These are phyloP conservation scores for Suillus americanus DNA, from an alignment of 768 basidiomycete genomes.

Conservation along the genomic window DNA sequence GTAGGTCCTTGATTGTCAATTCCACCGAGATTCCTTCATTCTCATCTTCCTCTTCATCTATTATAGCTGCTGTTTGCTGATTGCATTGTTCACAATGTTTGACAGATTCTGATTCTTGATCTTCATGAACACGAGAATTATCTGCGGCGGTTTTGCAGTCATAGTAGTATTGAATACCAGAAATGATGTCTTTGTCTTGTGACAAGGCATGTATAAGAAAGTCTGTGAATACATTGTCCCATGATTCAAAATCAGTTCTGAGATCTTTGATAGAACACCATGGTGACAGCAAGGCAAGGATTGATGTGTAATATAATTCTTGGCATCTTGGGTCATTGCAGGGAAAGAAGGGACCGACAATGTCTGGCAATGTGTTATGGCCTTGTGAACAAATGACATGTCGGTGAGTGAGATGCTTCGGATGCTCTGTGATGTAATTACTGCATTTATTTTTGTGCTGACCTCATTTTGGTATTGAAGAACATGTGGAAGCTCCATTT, in stretches of 20 bases:
- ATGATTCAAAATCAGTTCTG: constrained; percentile 15
- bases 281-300: constrained; percentile 37
- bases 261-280: constrained; percentile 33
- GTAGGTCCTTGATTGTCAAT: background rate
- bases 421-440: constrained; percentile 20
- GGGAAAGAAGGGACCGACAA: constrained; percentile 36
- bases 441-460: constrained; percentile 16
- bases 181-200: constrained; percentile 13
- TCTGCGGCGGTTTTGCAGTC: constrained; percentile 11
- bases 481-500: background rate
- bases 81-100: too few species aligned
- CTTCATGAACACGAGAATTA: too few species aligned
- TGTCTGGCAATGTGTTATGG: constrained; percentile 36
- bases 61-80: too few species aligned
- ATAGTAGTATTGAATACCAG: constrained; percentile 36
- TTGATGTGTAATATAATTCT: constrained; percentile 6
- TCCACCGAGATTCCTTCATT: too few species aligned
- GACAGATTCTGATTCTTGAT: too few species aligned
- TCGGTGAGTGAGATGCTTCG: background rate
- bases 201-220: constrained; percentile 11
- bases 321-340: too few species aligned
- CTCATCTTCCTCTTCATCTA: background rate
- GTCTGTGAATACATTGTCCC: constrained; percentile 18
- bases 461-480: constrained; percentile 7
- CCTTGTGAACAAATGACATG: constrained; percentile 21